These are phyloP conservation scores for Plectosphaerella cucumerina DNA, from an alignment of 2,329 filamentous ascomycete genomes.

Conservation along the genomic window DNA sequence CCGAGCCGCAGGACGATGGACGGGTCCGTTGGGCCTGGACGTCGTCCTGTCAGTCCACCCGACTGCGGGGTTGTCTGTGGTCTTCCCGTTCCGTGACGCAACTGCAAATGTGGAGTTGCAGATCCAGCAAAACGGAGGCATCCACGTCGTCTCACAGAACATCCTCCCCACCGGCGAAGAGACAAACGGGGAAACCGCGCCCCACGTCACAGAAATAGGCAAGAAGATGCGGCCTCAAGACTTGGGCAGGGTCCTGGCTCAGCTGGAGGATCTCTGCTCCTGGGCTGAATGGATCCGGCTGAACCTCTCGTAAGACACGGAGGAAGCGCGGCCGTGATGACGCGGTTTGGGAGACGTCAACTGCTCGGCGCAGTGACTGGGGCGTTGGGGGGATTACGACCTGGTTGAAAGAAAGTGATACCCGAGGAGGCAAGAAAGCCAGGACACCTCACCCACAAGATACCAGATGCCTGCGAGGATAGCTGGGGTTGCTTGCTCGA, in stretches of 20 bases:
- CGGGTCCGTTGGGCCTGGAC: slow-evolving; percentile 28
- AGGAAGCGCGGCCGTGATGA: too few relatives aligned
- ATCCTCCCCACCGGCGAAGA: slow-evolving; percentile 26
- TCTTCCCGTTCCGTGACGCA: slow-evolving; percentile 45
- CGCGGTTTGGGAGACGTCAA: not conserved
- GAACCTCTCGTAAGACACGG: slow-evolving; percentile 8
- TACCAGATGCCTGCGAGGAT: too few relatives aligned
- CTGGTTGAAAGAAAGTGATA: not conserved
- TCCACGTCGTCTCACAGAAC: slow-evolving; percentile 57
- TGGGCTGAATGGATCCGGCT: slow-evolving; percentile 51
- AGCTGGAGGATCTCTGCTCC: slow-evolving; percentile 46
- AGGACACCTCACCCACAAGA: too few relatives aligned
- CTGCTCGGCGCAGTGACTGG: not conserved
- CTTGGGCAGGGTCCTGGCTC: slow-evolving; percentile 41
- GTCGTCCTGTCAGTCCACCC: slow-evolving; percentile 49
- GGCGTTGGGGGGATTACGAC: too few relatives aligned
- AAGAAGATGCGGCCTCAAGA: slow-evolving; percentile 34
- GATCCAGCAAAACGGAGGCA: slow-evolving; percentile 54
- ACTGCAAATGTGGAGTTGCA: slow-evolving; percentile 54
- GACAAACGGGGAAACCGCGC: slow-evolving; percentile 15
- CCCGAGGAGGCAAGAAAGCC: not conserved
- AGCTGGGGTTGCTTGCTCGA: too few relatives aligned
- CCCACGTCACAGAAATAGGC: slow-evolving; percentile 14
- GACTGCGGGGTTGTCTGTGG: slow-evolving; percentile 44
- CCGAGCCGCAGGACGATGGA: too few relatives aligned